Evolutionary conservation across 257 asterid species (phyloP).

Genomic region (Paraleonurus japonicus): DNA sequence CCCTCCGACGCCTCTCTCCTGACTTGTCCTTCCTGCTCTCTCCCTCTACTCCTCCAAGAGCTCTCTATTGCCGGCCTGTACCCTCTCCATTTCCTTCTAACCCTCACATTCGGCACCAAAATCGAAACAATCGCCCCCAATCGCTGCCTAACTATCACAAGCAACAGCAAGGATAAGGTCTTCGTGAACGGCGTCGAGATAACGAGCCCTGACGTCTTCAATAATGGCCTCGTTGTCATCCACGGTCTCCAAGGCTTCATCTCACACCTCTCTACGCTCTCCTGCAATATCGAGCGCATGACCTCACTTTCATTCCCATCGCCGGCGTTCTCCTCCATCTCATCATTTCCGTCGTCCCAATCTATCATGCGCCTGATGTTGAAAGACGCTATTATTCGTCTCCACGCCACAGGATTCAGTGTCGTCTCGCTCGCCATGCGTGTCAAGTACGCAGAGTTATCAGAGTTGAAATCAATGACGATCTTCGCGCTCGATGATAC

Average conservation of each 20-base stretch:
- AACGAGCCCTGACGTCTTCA: constrained; percentile 64
- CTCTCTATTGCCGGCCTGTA: constrained; percentile 78
- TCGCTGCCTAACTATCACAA: constrained; percentile 71
- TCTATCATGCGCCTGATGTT: constrained; percentile 57
- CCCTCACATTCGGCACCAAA: constrained; percentile 79
- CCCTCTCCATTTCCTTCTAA: constrained; percentile 54
- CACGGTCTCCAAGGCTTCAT: constrained; percentile 69
- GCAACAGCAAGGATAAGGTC: constrained; percentile 35
- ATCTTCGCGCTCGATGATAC: constrained; percentile 63
- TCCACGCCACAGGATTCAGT: constrained; percentile 57
- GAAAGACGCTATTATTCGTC: constrained; percentile 57
- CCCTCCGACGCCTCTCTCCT: constrained; percentile 78
- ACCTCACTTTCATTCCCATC: constrained; percentile 52
- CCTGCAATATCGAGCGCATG: constrained; percentile 69
- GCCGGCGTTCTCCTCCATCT: constrained; percentile 31
- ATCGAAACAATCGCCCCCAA: constrained; percentile 69
- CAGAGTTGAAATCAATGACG: constrained; percentile 55
- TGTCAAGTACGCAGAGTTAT: constrained; percentile 53
- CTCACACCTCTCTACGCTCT: constrained; percentile 65
- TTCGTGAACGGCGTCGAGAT: constrained; percentile 65
- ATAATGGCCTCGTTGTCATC: constrained; percentile 57
- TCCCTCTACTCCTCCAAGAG: constrained; percentile 71
- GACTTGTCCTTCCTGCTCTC: constrained; percentile 66
- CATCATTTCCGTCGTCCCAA: constrained; percentile 28
- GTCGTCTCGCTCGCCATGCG: constrained; percentile 65